Base-by-base conservation (phyloP, 2,329 filamentous ascomycete species). In the Calonectria leucothoes region DNA sequence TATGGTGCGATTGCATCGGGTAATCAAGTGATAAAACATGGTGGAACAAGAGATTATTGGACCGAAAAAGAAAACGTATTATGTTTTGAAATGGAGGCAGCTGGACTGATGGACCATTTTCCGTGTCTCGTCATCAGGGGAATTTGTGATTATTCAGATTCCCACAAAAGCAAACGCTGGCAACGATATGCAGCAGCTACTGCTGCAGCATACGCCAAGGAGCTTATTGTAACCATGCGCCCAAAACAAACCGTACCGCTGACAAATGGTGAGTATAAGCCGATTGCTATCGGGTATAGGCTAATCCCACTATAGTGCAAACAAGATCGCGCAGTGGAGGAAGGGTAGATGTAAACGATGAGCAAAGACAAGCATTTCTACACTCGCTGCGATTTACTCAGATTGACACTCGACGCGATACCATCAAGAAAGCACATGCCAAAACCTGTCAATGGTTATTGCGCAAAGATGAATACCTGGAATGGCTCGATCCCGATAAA, bases 371-470 rank as follows among this genome's bases (percentile, higher is more conserved):
- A 29, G 42, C 37, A 23, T 37, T 75, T 29, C 72, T 86, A 29
- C 72, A 83, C 0, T 83, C 82, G 2, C 76, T 87, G 3, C 72
- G 76, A 45, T 87, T 86, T 33, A 78, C 82, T 1, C 81, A 86
- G 57, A 83, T 87, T 5, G 82, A 86, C 70, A 76, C 82, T 42
- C 84, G 85, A 4, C 80, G 84, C 10, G 78, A 77, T 42, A 83
- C 73, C 0, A 84, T 88, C 69, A 84, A 81, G 52, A 77, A 79
- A 1, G 86, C 85, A 5, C 80, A 86, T 69, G 71, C 73, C 1
- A 82, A 79, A 66, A 88, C 87, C 0, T 88, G 85, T 72, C 76
- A 79, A 69, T 89, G 86, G 87, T 78, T 89, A 0, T 73, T 86
- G 0, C 70, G 80, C 1, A 79, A 77, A 42, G 7, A 74, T 0